phyloP scores from a whole-genome alignment of 2,329 filamentous ascomycete species.

The Colletotrichum musae region DNA sequence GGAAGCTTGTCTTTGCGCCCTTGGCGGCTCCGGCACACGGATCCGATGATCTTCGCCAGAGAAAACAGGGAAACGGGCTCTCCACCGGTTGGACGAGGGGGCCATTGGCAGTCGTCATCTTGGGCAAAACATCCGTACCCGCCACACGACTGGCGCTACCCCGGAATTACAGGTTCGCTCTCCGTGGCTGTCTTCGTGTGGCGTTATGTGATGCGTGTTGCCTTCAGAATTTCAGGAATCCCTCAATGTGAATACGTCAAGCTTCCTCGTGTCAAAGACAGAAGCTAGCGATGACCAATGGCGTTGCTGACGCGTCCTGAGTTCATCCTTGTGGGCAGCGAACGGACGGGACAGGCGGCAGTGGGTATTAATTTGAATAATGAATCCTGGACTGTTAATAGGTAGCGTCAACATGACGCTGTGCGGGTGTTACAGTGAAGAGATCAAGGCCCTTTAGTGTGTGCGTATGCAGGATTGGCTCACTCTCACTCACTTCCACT shows the following conservation, averaged over 20 bases:
- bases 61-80: constrained; percentile 39
- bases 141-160: constrained; percentile 32
- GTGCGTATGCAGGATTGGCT: too few species aligned
- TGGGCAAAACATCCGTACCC: not conserved
- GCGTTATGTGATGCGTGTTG: constrained; percentile 13
- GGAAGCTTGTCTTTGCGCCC: constrained; percentile 24
- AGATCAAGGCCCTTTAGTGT: not conserved
- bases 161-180: constrained; percentile 26
- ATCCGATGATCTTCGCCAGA: constrained; percentile 33
- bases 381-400: not conserved
- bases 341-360: too few species aligned
- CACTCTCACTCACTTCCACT: too few species aligned
- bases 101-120: constrained; percentile 41
- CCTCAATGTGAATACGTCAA: not conserved
- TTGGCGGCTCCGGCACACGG: constrained; percentile 32
- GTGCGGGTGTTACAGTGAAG: not conserved
- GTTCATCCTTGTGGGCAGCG: not conserved
- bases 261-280: not conserved
- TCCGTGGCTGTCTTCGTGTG: constrained; percentile 33
- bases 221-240: too few species aligned
- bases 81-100: constrained; percentile 18
- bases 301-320: constrained; percentile 25
- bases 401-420: constrained; percentile 9
- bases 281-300: not conserved
- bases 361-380: not conserved